Base-by-base conservation (phyloP, 1,284 basidiomycete genomes). In the Cutaneotrichosporon dermatis region DNA sequence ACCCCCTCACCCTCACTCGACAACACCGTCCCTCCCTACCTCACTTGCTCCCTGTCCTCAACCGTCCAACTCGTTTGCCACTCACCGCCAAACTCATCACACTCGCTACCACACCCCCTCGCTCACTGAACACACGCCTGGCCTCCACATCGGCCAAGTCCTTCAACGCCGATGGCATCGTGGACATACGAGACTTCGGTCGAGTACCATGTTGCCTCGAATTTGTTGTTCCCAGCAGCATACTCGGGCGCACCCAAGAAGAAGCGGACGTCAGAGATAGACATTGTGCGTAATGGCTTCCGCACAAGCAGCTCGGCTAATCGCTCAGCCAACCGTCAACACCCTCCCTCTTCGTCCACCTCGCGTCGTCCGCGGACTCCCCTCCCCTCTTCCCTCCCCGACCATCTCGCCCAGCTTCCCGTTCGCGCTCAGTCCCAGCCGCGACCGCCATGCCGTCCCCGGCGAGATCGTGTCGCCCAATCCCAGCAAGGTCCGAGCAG, bases 111-210 rank as follows among this genome's bases (percentile, higher is more conserved):
- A 25, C 25, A 25, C 25, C 25, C 25, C 25, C 25, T 25, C 25
- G 25, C 25, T 25, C 25, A 25, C 25, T 25, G 25, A 25, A 25
- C 25, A 25, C 25, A 25, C 25, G 25, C 25, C 25, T 25, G 25
- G 25, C 25, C 25, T 25, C 25, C 25, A 25, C 25, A 25, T 25
- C 25, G 25, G 25, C 25, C 25, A 25, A 25, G 25, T 25, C 25
- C 25, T 25, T 39, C 50, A 35, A 51, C 37, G 44, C 40, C 46
- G 12, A 45, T 42, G 46, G 54, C 54, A 13, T 35, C 54, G 49
- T 62, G 61, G 57, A 16, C 50, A 34, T 62, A 59, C 50, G 61
- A 62, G 51, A 45, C 57, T 6, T 13, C 46, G n/a, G 54, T 57
- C 54, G 61, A 62, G 51, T 62, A 59, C 51, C 50, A 62, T 57